Conservation (phyloP, 2,329 filamentous ascomycete genomes). For the Colletotrichum echinochloae region DNA sequence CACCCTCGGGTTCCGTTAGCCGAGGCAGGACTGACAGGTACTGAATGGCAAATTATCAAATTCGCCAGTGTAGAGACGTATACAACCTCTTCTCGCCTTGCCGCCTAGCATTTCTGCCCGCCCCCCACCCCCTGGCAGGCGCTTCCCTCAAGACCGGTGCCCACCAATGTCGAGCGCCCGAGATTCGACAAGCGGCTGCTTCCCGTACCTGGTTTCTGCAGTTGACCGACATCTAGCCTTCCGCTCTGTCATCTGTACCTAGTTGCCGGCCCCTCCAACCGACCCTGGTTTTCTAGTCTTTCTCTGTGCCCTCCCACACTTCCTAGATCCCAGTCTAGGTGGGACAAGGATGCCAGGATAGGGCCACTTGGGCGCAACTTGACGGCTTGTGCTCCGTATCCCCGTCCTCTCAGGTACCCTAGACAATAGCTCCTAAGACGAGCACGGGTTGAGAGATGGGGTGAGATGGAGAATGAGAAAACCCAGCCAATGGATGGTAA, state of each 20-base stretch:
- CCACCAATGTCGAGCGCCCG: constrained; percentile 27
- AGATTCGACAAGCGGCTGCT: constrained; percentile 24
- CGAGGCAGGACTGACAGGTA: constrained; percentile 1
- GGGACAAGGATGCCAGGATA: constrained; percentile 28
- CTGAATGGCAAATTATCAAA: constrained; percentile 4
- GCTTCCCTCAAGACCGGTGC: constrained; percentile 26
- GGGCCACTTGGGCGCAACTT: constrained; percentile 28
- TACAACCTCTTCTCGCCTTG: constrained; percentile 1
- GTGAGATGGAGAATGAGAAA: constrained; percentile 37
- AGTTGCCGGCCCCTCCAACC: constrained; percentile 35
- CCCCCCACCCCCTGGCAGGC: constrained; percentile 13
- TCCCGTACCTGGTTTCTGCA: constrained; percentile 34
- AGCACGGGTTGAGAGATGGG: constrained; percentile 36
- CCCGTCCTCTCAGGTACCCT: constrained; percentile 28
- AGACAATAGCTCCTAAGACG: constrained; percentile 31
- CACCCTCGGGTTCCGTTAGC: background rate
- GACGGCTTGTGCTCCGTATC: constrained; percentile 22
- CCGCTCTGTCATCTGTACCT: constrained; percentile 23
- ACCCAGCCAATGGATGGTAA: constrained; percentile 34
- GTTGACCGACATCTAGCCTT: constrained; percentile 25
- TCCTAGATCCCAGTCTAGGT: constrained; percentile 23
- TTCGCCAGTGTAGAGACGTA: constrained; percentile 2
- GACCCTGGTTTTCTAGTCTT: constrained; percentile 31
- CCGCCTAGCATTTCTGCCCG: constrained; percentile 9
- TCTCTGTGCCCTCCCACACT: constrained; percentile 33